Percentiles rank a stretch among this genome's conserved stretches.
Evolutionary conservation across 352 stramenopile species (phyloP).

Genomic region (Phytophthora pluvialis): DNA sequence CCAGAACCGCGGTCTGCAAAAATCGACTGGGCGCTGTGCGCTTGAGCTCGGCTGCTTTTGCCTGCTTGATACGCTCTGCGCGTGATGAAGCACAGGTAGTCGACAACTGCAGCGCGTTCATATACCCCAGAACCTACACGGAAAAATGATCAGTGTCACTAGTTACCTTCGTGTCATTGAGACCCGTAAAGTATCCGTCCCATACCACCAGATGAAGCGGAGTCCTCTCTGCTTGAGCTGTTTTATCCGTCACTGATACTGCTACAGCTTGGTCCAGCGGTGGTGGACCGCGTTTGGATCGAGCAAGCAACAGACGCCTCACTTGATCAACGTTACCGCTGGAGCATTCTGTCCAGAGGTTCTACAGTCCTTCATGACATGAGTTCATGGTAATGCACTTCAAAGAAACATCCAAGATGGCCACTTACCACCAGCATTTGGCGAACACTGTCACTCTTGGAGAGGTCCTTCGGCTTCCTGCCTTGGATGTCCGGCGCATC

Average conservation of each 20-base stretch:
- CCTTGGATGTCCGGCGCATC: conserved; percentile 41
- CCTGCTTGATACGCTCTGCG: conserved; percentile 12
- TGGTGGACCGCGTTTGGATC: conserved; percentile 1
- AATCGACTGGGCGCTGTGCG: conserved; percentile 33
- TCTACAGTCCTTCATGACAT: conserved; percentile 28
- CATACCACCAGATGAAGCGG: conserved; percentile 60
- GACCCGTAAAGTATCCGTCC: neutral
- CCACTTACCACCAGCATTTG: conserved; percentile 40
- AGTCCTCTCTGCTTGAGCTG: conserved; percentile 38
- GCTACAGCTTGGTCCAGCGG: neutral
- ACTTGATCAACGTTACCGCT: conserved; percentile 41
- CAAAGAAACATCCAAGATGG: neutral
- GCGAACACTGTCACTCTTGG: conserved; percentile 34
- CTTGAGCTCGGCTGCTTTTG: conserved; percentile 12
- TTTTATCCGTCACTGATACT: conserved; percentile 38
- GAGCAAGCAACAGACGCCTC: conserved; percentile 26
- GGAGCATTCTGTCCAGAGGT: conserved; percentile 48
- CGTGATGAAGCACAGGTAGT: neutral
- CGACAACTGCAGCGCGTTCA: conserved; percentile 24
- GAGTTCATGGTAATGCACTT: neutral
- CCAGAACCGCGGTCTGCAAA: conserved; percentile 40
- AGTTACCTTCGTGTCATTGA: neutral
- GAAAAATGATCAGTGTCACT: neutral
- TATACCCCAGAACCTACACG: conserved; percentile 45
- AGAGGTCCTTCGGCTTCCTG: conserved; percentile 43